These are phyloP conservation scores for Aspergillus bridgeri DNA, from an alignment of 495 filamentous ascomycete genomes.

Conservation along the genomic window DNA sequence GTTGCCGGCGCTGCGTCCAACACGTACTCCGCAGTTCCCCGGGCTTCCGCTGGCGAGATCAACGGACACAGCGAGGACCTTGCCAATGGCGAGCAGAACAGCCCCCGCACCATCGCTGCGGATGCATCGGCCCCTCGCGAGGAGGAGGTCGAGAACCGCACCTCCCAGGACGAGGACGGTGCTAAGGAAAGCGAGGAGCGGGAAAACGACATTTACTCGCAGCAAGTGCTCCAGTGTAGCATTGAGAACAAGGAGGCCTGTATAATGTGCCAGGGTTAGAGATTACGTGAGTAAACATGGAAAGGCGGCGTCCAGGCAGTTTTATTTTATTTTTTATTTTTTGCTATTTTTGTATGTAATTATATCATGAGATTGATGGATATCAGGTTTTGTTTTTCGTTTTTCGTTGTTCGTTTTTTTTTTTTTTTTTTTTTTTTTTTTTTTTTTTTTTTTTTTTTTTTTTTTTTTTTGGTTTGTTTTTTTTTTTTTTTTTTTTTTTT, in stretches of 20 bases:
- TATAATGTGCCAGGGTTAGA: constrained; percentile 83
- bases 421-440: neutral
- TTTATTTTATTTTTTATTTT: constrained; percentile 17
- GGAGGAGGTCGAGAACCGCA: constrained; percentile 11
- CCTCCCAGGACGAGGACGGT: constrained; percentile 46
- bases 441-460: neutral
- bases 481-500: too few species aligned
- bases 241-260: constrained; percentile 90
- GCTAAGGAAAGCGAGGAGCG: constrained; percentile 66
- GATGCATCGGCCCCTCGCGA: constrained; percentile 45
- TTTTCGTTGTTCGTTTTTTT: constrained; percentile 4
- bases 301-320: constrained; percentile 5
- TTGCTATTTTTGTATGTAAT: constrained; percentile 30
- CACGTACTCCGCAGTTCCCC: constrained; percentile 56
- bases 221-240: constrained; percentile 86
- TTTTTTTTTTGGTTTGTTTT: too few species aligned
- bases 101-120: constrained; percentile 64
- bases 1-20: constrained; percentile 44
- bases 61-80: constrained; percentile 37
- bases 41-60: constrained; percentile 40
- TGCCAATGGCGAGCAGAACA: constrained; percentile 52
- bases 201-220: constrained; percentile 88
- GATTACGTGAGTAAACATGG: constrained; percentile 2
- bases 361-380: constrained; percentile 45
- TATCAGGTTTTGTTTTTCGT: constrained; percentile 13